Percentiles rank a stretch among this genome's conserved stretches.
phyloP scores from a whole-genome alignment of 495 filamentous ascomycete genomes.

The Talaromyces trachyspermus region DNA sequence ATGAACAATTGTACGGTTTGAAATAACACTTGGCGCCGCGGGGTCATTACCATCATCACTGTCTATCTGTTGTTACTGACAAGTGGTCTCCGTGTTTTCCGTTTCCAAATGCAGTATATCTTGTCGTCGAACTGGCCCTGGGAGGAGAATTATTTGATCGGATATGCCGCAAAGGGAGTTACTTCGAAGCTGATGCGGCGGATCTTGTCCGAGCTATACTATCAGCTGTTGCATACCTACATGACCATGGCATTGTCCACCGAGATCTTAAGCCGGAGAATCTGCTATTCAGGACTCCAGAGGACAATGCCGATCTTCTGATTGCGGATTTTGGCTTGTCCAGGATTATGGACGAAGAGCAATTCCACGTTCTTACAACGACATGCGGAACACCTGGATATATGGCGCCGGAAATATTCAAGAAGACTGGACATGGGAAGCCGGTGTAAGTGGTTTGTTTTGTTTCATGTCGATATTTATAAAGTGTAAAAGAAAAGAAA shows the following conservation, averaged over 20 bases:
- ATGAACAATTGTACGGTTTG: conserved; percentile 82
- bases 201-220: conserved; percentile 91
- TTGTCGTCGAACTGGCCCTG: conserved; percentile 93
- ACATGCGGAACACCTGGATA: conserved; percentile 97
- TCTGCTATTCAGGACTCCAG: conserved; percentile 47
- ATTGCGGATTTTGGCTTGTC: conserved; percentile 95
- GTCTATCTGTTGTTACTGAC: too few relatives aligned
- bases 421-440: conserved; percentile 72
- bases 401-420: conserved; percentile 83
- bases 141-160: conserved; percentile 97
- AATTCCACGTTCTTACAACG: conserved; percentile 95
- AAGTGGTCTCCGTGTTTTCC: too few relatives aligned
- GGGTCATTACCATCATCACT: too few relatives aligned
- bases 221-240: conserved; percentile 95
- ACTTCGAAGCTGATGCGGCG: conserved; percentile 95
- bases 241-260: conserved; percentile 97
- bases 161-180: conserved; percentile 95
- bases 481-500: background rate
- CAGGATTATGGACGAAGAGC: conserved; percentile 97
- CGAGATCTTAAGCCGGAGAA: conserved; percentile 63
- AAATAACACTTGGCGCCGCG: too few relatives aligned
- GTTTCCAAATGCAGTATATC: conserved; percentile 59
- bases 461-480: conserved; percentile 1
- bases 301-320: conserved; percentile 60
- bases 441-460: conserved; percentile 52